phyloP scores from a whole-genome alignment of 768 basidiomycete genomes.

The Phylloporus rhodoxanthus region DNA sequence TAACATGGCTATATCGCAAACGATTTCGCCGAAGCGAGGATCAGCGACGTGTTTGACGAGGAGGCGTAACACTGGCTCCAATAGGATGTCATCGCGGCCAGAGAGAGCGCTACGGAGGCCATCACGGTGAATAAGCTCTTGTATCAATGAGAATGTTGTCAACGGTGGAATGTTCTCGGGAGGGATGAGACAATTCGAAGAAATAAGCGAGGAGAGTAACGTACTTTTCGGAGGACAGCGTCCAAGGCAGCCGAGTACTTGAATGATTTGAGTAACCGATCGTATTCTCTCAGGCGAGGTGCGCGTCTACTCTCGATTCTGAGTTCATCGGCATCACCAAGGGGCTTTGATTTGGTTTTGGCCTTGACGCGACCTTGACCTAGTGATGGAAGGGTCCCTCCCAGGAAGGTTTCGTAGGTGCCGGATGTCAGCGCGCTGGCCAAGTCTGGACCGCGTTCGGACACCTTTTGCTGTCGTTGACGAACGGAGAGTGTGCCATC shows the following conservation, averaged over 20 bases:
- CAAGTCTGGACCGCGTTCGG: conserved; percentile 42
- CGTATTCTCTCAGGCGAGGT: conserved; percentile 78
- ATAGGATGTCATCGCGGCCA: conserved; percentile 87
- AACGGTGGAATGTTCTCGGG: conserved; percentile 76
- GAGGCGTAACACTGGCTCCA: conserved; percentile 87
- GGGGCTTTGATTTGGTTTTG: conserved; percentile 43
- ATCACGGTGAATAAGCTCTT: conserved; percentile 89
- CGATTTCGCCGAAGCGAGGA: conserved; percentile 89
- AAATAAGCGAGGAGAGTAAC: conserved; percentile 3
- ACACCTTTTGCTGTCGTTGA: conserved; percentile 70
- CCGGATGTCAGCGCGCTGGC: conserved; percentile 43
- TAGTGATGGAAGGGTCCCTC: conserved; percentile 46
- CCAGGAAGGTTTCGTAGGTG: conserved; percentile 64
- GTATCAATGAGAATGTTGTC: conserved; percentile 83
- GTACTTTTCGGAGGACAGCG: conserved; percentile 79
- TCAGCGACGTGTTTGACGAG: conserved; percentile 81
- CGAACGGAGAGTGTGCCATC: conserved; percentile 98
- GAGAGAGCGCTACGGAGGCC: conserved; percentile 80
- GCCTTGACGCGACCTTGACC: conserved; percentile 50
- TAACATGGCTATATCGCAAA: conserved; percentile 70
- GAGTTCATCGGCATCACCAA: conserved; percentile 68
- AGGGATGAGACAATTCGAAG: conserved; percentile 1
- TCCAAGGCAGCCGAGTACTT: conserved; percentile 94
- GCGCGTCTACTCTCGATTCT: conserved; percentile 67
- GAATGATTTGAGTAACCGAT: conserved; percentile 83